Evolutionary conservation across 2,329 filamentous ascomycete species (phyloP), one percentile per base, ranked within the genome.

Genomic region (Colletotrichum zoysiae): DNA sequence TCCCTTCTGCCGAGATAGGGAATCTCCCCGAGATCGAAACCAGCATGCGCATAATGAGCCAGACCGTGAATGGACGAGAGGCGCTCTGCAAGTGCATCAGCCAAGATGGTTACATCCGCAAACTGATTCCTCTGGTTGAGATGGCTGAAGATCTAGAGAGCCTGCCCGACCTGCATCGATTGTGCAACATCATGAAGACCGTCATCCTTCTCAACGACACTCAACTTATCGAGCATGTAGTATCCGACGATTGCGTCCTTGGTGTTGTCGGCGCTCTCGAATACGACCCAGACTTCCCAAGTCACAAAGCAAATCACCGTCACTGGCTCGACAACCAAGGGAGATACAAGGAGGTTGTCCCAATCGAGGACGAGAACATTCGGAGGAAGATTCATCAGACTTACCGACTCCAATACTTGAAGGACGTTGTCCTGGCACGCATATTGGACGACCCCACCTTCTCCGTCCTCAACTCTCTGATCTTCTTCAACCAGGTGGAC

Each of bases 401-500:
- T 1, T 98, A 98, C 84, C 93, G 96, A 50, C 85, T 99, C 44
- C 95, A 97, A 79, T 99, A 99, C 80, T 87, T 99, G 66, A 99
- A 98, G 81, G 96, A 99, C 78, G 96, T 99, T n/a, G 95, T 98
- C 1, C 88, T 99, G 55, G 96, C 96, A 40, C 91, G 96, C 74
- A 98, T 99, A 74, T 87, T 99, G 73, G 96, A 99, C 82, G 96
- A 99, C 80, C 95, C 95, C 61, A 99, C 96, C 26, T 99, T 98
- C 81, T 97, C 94, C 33, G 95, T 98, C 35, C 90, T 99, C 75
- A 99, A 98, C 83, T 97, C 95, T 62, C 88, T 98, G 76, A 99
- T 99, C 76, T 99, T 98, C 85, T 99, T 97, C 87, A 96, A 98
- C 83, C 96, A 99, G 84, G 95, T 98, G 77, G 96, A 98, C 78